Conservation (phyloP, 1,284 basidiomycete species). For the Papiliotrema nemorosa region DNA sequence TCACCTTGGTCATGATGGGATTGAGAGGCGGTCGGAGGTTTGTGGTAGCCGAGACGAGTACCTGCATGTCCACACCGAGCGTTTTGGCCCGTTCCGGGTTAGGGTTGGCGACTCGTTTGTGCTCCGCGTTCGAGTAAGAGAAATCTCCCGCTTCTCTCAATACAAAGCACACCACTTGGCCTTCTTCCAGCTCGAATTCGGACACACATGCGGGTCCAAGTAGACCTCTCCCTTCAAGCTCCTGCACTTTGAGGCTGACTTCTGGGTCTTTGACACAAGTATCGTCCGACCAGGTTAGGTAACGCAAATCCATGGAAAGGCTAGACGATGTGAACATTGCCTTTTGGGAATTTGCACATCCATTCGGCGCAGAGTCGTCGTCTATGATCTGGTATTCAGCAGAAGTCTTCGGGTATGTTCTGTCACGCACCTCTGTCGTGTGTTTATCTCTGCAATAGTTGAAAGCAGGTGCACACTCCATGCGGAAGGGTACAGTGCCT, state of each 20-base stretch:
- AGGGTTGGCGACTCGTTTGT: conserved; percentile 37
- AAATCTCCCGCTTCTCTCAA: conserved; percentile 57
- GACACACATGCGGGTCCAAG: conserved; percentile 36
- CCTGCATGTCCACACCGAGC: conserved; percentile 56
- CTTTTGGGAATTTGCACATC: conserved; percentile 56
- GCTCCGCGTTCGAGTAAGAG: conserved; percentile 29
- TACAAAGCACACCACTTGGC: conserved; percentile 80
- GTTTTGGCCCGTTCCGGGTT: conserved; percentile 45
- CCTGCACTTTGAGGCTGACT: conserved; percentile 55
- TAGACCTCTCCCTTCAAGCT: conserved; percentile 33
- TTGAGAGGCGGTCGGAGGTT: conserved; percentile 58
- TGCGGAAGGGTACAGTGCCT: conserved; percentile 66
- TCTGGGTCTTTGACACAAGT: conserved; percentile 56
- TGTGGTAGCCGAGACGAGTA: conserved; percentile 54
- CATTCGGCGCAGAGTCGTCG: conserved; percentile 52
- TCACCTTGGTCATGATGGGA: conserved; percentile 62
- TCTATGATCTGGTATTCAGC: conserved; percentile 36
- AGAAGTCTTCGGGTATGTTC: too few relatives aligned
- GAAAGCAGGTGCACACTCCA: conserved; percentile 90
- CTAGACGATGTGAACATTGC: conserved; percentile 63
- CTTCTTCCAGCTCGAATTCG: conserved; percentile 64
- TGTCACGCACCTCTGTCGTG: conserved; percentile 54
- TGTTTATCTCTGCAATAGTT: conserved; percentile 79
- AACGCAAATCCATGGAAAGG: conserved; percentile 71
- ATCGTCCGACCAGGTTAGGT: conserved; percentile 53